A percentile compares a stretch with the other conserved stretches of the same genome.
Conservation (phyloP, 345 rosid species). For the Salix arbutifolia region DNA sequence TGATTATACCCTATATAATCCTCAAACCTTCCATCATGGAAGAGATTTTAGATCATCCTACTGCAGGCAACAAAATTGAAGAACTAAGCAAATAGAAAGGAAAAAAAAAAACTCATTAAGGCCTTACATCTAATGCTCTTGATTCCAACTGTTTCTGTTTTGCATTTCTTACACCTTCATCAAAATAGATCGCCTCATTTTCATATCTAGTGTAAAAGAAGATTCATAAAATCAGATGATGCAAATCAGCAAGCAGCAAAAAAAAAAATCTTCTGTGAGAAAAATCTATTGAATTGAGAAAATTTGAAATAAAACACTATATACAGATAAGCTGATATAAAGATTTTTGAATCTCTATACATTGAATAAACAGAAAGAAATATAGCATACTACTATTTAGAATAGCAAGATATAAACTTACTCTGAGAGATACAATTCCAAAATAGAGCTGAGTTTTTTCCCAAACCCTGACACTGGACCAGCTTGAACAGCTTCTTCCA, state of each 20-base stretch:
- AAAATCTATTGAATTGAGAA: neutral
- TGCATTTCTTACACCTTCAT: conserved; percentile 64
- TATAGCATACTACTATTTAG: neutral
- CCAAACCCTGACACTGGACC: conserved; percentile 33
- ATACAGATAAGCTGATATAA: neutral
- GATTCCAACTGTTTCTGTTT: conserved; percentile 49
- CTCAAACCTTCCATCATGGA: too few species aligned
- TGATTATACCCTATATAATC: too few species aligned
- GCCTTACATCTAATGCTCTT: conserved; percentile 64
- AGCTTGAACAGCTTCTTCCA: conserved; percentile 30
- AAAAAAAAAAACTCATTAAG: neutral
- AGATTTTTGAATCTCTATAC: neutral
- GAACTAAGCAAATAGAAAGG: neutral
- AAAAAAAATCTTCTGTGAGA: neutral
- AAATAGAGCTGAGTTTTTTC: conserved; percentile 19
- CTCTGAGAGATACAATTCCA: conserved; percentile 31
- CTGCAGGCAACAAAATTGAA: neutral
- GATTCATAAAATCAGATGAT: neutral
- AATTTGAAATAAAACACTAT: neutral
- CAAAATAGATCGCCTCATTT: conserved; percentile 60
- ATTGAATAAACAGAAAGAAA: neutral
- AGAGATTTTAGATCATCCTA: too few species aligned
- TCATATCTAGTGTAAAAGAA: conserved; percentile 47
- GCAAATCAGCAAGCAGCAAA: neutral
- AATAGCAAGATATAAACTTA: conserved; percentile 4